phyloP scores from a whole-genome alignment of 345 rosid genomes.

The Dovyalis caffra region DNA sequence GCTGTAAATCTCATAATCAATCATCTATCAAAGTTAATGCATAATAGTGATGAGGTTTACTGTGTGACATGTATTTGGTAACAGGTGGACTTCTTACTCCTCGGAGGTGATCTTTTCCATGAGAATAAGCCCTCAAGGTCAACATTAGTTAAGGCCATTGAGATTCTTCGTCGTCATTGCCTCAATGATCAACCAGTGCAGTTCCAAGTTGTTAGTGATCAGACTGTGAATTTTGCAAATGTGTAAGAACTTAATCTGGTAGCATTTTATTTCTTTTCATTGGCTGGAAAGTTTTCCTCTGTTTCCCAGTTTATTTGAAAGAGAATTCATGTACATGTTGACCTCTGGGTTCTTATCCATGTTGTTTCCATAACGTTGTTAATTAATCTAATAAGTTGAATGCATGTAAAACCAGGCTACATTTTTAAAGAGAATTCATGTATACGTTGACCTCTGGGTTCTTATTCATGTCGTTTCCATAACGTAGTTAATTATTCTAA shows the following conservation, averaged over 20 bases:
- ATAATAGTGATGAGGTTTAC: neutral
- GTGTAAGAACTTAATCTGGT: constrained; percentile 35
- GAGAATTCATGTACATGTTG: neutral
- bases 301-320: constrained; percentile 7
- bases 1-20: neutral
- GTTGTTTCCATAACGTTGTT: neutral
- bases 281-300: neutral
- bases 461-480: neutral
- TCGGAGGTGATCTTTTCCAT: constrained; percentile 98
- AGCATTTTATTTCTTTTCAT: neutral
- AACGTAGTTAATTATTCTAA: neutral
- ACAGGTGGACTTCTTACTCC: constrained; percentile 90
- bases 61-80: constrained; percentile 18
- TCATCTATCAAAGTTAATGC: neutral
- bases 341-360: neutral
- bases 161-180: constrained; percentile 94
- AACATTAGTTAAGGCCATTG: constrained; percentile 88
- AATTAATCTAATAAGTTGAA: neutral
- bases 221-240: constrained; percentile 85
- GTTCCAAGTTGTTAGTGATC: constrained; percentile 98
- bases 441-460: constrained; percentile 1
- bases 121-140: constrained; percentile 98
- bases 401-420: neutral
- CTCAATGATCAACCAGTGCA: constrained; percentile 87
- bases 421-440: neutral